Percentiles rank a stretch among this genome's conserved stretches.
Evolutionary conservation across 192 early-diverging fungal species (phyloP).

Genomic region (Podila clonocystis): DNA sequence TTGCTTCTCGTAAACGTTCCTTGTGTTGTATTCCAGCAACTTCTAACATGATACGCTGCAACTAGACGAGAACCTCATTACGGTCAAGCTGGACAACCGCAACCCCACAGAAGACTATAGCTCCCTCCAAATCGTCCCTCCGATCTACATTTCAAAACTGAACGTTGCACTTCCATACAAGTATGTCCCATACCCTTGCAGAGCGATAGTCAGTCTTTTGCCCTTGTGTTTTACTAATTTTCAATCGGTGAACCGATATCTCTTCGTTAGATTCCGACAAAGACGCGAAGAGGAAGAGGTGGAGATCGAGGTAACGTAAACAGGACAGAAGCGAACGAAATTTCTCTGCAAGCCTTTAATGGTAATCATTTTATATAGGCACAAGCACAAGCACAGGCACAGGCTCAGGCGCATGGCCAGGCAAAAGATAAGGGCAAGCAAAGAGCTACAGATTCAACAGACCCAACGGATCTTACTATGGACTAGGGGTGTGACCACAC

Average conservation of each 20-base stretch:
- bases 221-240: background rate
- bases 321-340: no score
- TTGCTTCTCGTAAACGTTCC: background rate
- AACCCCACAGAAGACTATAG: constrained; percentile 21
- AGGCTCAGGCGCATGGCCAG: background rate
- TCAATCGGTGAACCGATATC: no score
- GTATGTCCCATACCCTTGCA: constrained; percentile 4
- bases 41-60: background rate
- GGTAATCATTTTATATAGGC: no score
- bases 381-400: no score
- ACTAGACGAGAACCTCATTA: constrained; percentile 38
- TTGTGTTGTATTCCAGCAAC: background rate
- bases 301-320: no score
- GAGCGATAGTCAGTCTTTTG: background rate
- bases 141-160: constrained; percentile 20
- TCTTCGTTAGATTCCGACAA: no score
- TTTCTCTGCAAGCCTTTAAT: no score
- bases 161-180: constrained; percentile 19
- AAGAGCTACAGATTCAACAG: background rate
- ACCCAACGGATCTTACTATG: background rate
- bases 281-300: background rate
- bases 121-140: constrained; percentile 27
- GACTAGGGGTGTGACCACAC: no score
- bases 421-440: background rate
- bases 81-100: constrained; percentile 36